Evolutionary conservation across 179 eudicot genomes (phyloP), one percentile per base, ranked within the genome.

Genomic region (Nepenthes alata): DNA sequence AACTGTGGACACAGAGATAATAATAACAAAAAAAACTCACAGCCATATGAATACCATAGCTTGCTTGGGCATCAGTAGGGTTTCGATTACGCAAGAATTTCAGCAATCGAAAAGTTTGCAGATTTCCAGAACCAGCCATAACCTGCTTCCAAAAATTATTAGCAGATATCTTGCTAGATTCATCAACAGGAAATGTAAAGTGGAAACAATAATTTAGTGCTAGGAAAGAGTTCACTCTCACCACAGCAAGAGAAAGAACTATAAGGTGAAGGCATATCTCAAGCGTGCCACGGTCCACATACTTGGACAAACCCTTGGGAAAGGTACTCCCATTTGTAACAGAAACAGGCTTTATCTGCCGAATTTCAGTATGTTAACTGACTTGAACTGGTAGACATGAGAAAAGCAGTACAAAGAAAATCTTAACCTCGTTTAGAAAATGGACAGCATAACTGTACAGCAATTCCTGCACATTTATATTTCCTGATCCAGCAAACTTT

Each of bases 91-190:
- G 96, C 45, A 94, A 80, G 70, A 75, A 94, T 70, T 82, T 94
- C 78, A 94, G 78, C 57, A 90, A 75, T 65, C 83, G 80, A 57
- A 94, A 85, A n/a, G 91, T 94, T 73, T 83, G 79, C 57, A 94
- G 75, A 69, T 94, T 75, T 50, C 99, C 99, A 62, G 99, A 90
- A 69, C 99, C 99, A 60, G 99, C 99, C 99, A 94, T 90, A 50
- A 94, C 99, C 99, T 94, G 84, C 77, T 66, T 62, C 72, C 75
- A 70, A 50, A 61, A 66, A 50, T 53, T 57, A 55, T 55, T 48
- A 58, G 75, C 58, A 75, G 13, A 69, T 15, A 51, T 55, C 57
- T 38, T 2, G 34, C 48, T 8, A 57, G 3, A n/a, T 10, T 64
- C 25, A 44, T 41, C 57, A 25, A 39, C 60, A 63, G 2, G 10